These are phyloP conservation scores for Raddia distichophylla DNA, from an alignment of 176 grass and related monocot genomes.

Conservation along the genomic window DNA sequence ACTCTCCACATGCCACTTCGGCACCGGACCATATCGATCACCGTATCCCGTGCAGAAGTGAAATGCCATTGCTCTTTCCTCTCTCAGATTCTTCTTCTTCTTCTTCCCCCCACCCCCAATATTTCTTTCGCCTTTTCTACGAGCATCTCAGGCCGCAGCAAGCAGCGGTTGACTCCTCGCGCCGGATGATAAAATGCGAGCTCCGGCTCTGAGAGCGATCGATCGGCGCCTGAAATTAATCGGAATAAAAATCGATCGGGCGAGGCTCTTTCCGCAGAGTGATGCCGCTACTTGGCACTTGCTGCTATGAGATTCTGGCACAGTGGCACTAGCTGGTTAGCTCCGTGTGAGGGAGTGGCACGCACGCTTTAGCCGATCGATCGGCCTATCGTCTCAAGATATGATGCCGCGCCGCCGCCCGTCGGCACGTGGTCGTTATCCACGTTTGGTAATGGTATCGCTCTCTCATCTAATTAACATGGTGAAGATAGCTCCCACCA, in stretches of 20 bases:
- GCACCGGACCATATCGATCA: not conserved
- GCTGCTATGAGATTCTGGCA: not conserved
- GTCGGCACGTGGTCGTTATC: constrained; percentile 25
- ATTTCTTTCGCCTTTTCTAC: not conserved
- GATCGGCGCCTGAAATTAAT: not conserved
- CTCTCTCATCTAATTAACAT: not conserved
- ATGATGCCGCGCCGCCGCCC: not conserved
- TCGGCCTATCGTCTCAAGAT: constrained; percentile 30
- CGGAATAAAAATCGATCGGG: constrained; percentile 29
- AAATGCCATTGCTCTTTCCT: constrained; percentile 24
- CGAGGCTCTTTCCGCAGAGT: constrained; percentile 10
- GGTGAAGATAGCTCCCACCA: not conserved
- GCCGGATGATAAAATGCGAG: constrained; percentile 9
- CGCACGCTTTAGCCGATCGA: constrained; percentile 21
- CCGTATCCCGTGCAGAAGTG: not conserved
- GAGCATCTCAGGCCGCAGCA: constrained; percentile 30
- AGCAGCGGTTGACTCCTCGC: not conserved
- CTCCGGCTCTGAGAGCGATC: not conserved
- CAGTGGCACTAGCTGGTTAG: not conserved
- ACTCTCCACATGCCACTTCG: not conserved
- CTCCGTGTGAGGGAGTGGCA: constrained; percentile 30
- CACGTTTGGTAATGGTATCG: not conserved
- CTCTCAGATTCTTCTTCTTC: not conserved
- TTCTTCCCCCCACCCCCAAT: not conserved
- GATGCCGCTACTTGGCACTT: constrained; percentile 12